These are phyloP conservation scores for Cryptococcus sp. DNA, from an alignment of 1,284 basidiomycete genomes.

Conservation along the genomic window DNA sequence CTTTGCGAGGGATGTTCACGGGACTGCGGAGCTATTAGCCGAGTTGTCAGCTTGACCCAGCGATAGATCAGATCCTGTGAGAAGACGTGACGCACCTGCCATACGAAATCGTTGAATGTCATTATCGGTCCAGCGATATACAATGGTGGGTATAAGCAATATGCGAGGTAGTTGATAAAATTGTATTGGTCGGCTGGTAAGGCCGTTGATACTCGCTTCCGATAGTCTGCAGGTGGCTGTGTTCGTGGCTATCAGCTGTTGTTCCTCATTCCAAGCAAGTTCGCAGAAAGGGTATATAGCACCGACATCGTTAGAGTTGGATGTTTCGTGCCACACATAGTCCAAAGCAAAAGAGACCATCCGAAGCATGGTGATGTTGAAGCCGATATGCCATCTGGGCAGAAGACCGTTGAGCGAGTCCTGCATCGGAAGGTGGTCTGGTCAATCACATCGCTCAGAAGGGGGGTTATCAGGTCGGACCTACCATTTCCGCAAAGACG, in stretches of 20 bases:
- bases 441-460: conserved; percentile 8
- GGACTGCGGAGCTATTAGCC: conserved; percentile 55
- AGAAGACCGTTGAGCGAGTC: conserved; percentile 65
- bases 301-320: background rate
- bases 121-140: conserved; percentile 97
- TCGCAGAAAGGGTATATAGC: too few relatives aligned
- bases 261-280: too few relatives aligned
- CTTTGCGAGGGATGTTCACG: conserved; percentile 49
- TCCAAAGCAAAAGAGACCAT: conserved; percentile 92
- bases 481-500: conserved; percentile 60
- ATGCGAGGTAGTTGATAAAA: conserved; percentile 66
- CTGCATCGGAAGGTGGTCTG: conserved; percentile 52
- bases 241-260: too few relatives aligned
- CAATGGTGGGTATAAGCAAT: conserved; percentile 84
- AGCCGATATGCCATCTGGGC: conserved; percentile 90
- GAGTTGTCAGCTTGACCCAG: background rate
- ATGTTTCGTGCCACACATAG: conserved; percentile 68
- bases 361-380: conserved; percentile 96
- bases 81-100: conserved; percentile 67
- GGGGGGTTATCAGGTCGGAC: conserved; percentile 26
- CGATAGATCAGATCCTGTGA: background rate
- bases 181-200: conserved; percentile 60
- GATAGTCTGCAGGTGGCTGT: conserved; percentile 28
- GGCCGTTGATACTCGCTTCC: conserved; percentile 59
- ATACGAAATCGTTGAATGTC: conserved; percentile 91